Evolutionary conservation across 1,284 basidiomycete species (phyloP), one percentile per base, ranked within the genome.

Genomic region (Tilletia horrida): DNA sequence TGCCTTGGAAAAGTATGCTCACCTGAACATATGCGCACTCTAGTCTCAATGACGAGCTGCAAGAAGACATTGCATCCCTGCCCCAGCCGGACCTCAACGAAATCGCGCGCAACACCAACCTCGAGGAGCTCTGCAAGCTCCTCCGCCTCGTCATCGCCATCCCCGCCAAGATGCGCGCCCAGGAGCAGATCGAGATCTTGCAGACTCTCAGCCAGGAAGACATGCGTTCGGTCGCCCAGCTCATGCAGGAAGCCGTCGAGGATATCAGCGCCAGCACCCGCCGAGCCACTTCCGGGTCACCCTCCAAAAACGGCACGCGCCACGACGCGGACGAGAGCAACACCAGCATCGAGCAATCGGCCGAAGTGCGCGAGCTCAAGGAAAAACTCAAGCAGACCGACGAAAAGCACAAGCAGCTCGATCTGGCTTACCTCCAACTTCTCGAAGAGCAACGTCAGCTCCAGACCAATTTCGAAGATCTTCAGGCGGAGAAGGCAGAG

Each of bases 91-190:
- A 79, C 23, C 71, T 79, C 63, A 72, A 77, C 48, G 69, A 88
- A 8, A 86, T 93, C 72, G 91, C 92, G 21, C 90, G 91, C 81
- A 88, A 90, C 76, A 83, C 87, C 71, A 86, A 88, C 75, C 75
- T 87, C 4, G 73, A 82, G n/a, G 89, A 91, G 45, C 88, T 89
- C 0, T 85, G 91, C 65, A 85, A 87, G 25, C 86, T 94, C 82
- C 91, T 91, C 76, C 87, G 91, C 68, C 85, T 97, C 45, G 91
- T 92, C 1, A 91, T 97, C 62, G 92, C 91, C 3, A 92, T 97
- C 73, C 91, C 93, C 0, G 93, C 96, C 1, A 91, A 96, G 79
- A 78, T 77, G 13, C 72, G 87, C 82, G 92, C 92, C 76, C 87
- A 89, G 81, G 87, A 88, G 65, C 90, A 92, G 72, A 91, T 93